A percentile compares a stretch with the other conserved stretches of the same genome.
These are phyloP conservation scores for Mariannaea sp. DNA, from an alignment of 2,329 filamentous ascomycete genomes.

Conservation along the genomic window DNA sequence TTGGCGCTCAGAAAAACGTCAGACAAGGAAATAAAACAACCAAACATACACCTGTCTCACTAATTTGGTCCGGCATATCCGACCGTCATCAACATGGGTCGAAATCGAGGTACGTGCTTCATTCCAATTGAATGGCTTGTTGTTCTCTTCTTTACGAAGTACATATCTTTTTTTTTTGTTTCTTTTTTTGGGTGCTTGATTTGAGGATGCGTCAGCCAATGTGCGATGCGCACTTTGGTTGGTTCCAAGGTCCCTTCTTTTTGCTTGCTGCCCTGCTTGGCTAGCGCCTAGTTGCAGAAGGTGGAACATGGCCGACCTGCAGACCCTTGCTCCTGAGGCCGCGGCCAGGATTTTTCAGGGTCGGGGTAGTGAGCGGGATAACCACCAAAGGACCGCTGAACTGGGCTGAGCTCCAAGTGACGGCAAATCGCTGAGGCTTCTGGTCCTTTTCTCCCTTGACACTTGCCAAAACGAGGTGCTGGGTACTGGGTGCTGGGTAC, in stretches of 20 bases:
- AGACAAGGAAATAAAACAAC: slow-evolving; percentile 6
- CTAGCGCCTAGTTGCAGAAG: neutral
- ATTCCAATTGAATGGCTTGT: slow-evolving; percentile 30
- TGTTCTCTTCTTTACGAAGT: slow-evolving; percentile 17
- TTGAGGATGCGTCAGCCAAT: slow-evolving; percentile 14
- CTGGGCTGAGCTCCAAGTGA: neutral
- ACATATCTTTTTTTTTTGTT: neutral
- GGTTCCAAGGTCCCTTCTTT: neutral
- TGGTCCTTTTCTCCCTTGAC: slow-evolving; percentile 7
- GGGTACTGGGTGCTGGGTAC: slow-evolving; percentile 1
- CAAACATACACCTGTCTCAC: slow-evolving; percentile 33
- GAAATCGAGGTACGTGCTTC: slow-evolving; percentile 58
- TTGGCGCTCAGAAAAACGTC: slow-evolving; percentile 3
- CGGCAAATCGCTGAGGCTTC: slow-evolving; percentile 9
- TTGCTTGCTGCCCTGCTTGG: neutral
- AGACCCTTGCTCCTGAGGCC: slow-evolving; percentile 13
- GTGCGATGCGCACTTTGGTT: slow-evolving; percentile 7
- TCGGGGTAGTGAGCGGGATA: no score
- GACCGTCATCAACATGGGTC: slow-evolving; percentile 50
- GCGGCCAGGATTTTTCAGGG: slow-evolving; percentile 9
- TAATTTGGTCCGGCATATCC: slow-evolving; percentile 27
- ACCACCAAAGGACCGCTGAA: no score
- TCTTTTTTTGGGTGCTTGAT: neutral
- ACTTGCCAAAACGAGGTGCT: slow-evolving; percentile 6
- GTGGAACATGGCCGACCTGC: slow-evolving; percentile 1